Evolutionary conservation across 2,329 filamentous ascomycete genomes (phyloP).

Genomic region (Fusarium sp.): DNA sequence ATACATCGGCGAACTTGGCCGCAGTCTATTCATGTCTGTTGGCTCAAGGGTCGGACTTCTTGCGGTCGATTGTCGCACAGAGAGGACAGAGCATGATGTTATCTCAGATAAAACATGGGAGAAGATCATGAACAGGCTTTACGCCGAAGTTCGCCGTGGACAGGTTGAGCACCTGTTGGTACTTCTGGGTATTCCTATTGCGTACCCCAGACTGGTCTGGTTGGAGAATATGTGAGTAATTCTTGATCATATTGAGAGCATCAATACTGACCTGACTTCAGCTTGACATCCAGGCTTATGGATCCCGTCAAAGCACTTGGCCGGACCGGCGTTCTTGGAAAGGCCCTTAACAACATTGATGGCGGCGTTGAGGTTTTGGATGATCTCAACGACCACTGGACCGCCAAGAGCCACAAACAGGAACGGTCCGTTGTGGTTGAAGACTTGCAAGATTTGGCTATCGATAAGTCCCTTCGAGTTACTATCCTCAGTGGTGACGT

Average conservation of each 20-base stretch:
- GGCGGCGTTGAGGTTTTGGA: conserved; percentile 92
- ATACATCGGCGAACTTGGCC: conserved; percentile 88
- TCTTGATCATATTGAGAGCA: background rate
- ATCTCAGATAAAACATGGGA: conserved; percentile 86
- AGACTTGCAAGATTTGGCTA: conserved; percentile 92
- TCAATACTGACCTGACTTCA: conserved; percentile 57
- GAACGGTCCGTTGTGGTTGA: conserved; percentile 90
- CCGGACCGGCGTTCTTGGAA: conserved; percentile 82
- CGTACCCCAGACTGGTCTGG: conserved; percentile 81
- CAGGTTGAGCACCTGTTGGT: conserved; percentile 92
- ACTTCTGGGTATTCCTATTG: conserved; percentile 84
- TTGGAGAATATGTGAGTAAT: conserved; percentile 74
- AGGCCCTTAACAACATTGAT: conserved; percentile 88
- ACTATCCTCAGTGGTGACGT: conserved; percentile 96
- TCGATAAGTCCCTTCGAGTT: conserved; percentile 90
- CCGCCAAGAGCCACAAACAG: conserved; percentile 91
- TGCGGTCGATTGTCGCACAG: conserved; percentile 91
- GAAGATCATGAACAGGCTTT: conserved; percentile 86
- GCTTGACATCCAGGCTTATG: conserved; percentile 85
- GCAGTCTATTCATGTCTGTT: conserved; percentile 86
- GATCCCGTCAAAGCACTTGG: conserved; percentile 91
- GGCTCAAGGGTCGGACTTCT: conserved; percentile 85
- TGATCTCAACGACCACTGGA: conserved; percentile 97
- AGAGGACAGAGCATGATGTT: conserved; percentile 86
- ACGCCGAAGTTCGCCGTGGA: conserved; percentile 83